Base-by-base conservation (phyloP, 305 asterid genomes). In the Fraxinus sp. region DNA sequence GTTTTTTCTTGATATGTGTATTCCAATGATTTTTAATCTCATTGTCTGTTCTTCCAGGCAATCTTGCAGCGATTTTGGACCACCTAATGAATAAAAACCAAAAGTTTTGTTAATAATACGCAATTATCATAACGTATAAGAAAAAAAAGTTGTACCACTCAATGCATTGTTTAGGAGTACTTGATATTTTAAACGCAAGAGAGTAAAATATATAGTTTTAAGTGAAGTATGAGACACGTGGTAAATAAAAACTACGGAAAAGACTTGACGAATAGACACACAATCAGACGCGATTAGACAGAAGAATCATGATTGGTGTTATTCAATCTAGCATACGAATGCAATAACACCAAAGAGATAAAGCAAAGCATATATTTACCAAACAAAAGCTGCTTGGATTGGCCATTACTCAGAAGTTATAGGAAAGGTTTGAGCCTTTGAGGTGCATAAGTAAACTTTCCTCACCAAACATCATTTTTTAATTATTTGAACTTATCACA, bases 11-110 rank as follows among this genome's bases (percentile, higher is more conserved):
- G 77, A 95, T 93, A 73, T 95, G 98, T 0, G 98, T 95, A 87
- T 95, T 95, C 98, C 98, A 95, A 7, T 95, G 98, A 72, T 95
- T 95, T 84, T 95, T 95, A 79, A 95, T 95, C 90, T 95, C 98
- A 5, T 93, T 95, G 46, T 95, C 98, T 0, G 98, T 95, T 28
- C 98, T 90, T 71, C 98, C 98, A 0, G 98, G 97, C 89, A 95
- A 82, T 82, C 91, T 88, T 80, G 98, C 91, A 26, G 98, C 98
- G 8, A 95, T 95, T 79, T 94, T 95, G 3, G 98, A 95, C 98
- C 98, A 95, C 90, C 98, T 95, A 41, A 22, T 79, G 18, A 55
- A 72, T 7, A 28, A 28, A 68, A 68, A 24, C 32, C 72, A 64
- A 64, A 7, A 22, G 14, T 37, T 8, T 64, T 64, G 3, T 24